A percentile compares a stretch with the other conserved stretches of the same genome.
These are phyloP conservation scores for Glonium stellatum DNA, from an alignment of 495 filamentous ascomycete species.

Conservation along the genomic window DNA sequence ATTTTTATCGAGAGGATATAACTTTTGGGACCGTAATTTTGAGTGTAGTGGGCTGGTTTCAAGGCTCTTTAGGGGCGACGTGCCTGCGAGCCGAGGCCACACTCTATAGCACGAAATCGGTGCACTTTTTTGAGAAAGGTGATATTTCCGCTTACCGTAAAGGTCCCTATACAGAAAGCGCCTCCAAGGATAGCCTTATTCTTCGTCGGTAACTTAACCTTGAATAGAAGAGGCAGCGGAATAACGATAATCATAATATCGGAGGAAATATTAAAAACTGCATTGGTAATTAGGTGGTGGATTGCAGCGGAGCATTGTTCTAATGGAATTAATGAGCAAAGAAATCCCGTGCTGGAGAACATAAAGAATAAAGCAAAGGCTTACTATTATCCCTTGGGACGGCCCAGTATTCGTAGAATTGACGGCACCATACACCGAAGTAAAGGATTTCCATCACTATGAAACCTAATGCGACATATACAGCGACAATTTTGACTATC, in stretches of 20 bases:
- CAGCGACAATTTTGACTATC: conserved; percentile 46
- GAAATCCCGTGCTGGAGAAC: conserved; percentile 8
- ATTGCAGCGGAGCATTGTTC: conserved; percentile 38
- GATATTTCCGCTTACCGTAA: conserved; percentile 39
- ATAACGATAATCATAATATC: conserved; percentile 56
- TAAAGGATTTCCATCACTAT: conserved; percentile 55
- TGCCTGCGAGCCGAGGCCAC: too few species aligned
- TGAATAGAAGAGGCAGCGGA: conserved; percentile 53
- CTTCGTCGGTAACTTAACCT: conserved; percentile 43
- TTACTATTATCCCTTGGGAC: conserved; percentile 23
- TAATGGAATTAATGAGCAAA: conserved; percentile 27
- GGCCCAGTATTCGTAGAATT: conserved; percentile 56
- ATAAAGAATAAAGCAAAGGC: not conserved
- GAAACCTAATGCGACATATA: conserved; percentile 49
- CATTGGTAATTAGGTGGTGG: conserved; percentile 57
- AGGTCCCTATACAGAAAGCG: conserved; percentile 49
- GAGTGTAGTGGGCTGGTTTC: too few species aligned
- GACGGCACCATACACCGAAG: conserved; percentile 56
- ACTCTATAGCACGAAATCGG: too few species aligned
- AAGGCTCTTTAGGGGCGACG: too few species aligned
- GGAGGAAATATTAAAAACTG: conserved; percentile 59
- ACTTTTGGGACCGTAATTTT: too few species aligned
- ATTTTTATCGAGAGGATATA: too few species aligned
- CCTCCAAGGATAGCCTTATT: conserved; percentile 46
- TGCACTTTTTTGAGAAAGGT: too few species aligned